These are phyloP conservation scores for Grammothele lineata DNA, from an alignment of 768 basidiomycete genomes.

Conservation along the genomic window DNA sequence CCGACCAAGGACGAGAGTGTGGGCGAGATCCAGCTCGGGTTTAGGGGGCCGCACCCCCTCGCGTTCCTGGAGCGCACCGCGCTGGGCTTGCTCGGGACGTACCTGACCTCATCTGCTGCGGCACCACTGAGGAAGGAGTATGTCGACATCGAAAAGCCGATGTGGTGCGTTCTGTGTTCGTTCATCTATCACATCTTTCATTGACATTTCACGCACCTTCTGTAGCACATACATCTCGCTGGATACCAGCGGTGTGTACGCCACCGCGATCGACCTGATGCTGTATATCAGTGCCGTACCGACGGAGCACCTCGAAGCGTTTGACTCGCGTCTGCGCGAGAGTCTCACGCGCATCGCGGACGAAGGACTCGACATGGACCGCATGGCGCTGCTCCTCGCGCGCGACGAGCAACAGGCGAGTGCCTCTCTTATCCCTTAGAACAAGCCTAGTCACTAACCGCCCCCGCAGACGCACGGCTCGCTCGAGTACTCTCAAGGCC, in stretches of 20 bases:
- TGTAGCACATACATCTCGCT: no score
- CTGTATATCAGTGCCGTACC: constrained; percentile 84
- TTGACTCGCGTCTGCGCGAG: constrained; percentile 59
- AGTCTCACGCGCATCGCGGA: constrained; percentile 65
- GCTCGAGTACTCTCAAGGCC: constrained; percentile 77
- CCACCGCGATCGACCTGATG: no score
- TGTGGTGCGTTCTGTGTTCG: constrained; percentile 51
- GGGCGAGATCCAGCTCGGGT: constrained; percentile 76
- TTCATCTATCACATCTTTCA: constrained; percentile 45
- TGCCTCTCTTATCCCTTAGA: no score
- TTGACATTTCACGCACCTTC: no score
- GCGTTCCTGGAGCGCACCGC: constrained; percentile 75
- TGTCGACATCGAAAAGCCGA: constrained; percentile 83
- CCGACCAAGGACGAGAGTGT: constrained; percentile 94
- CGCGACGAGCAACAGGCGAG: constrained; percentile 81
- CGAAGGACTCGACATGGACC: constrained; percentile 84
- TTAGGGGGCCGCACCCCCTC: constrained; percentile 70
- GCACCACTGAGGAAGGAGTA: constrained; percentile 87
- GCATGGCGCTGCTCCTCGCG: constrained; percentile 82
- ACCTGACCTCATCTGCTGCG: constrained; percentile 79
- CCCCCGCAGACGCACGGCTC: constrained; percentile 70
- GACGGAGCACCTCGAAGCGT: constrained; percentile 62
- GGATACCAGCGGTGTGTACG: no score
- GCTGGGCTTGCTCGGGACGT: constrained; percentile 75
- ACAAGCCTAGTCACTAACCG: no score